phyloP scores from a whole-genome alignment of 73 alveolate genomes.

The Symbiodinium pilosum region DNA sequence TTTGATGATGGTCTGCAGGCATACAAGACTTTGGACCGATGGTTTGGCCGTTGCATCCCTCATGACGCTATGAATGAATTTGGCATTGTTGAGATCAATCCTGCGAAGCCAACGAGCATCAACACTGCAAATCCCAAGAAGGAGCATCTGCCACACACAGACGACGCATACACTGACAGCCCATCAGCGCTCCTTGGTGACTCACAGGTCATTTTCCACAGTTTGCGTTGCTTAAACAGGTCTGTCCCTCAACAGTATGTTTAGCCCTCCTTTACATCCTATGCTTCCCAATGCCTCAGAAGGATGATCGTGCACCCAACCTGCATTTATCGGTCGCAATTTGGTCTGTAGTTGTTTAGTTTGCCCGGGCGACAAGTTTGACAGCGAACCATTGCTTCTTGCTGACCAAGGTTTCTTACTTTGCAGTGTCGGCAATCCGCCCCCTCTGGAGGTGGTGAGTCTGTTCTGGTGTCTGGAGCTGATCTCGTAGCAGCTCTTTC shows the following conservation, averaged over 20 bases:
- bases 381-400: too few relatives aligned
- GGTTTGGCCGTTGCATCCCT: constrained; percentile 47
- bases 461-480: constrained; percentile 68
- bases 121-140: constrained; percentile 77
- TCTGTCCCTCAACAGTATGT: too few relatives aligned
- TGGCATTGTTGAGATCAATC: constrained; percentile 84
- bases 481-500: constrained; percentile 72
- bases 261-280: too few relatives aligned
- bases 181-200: constrained; percentile 66
- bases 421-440: constrained; percentile 74
- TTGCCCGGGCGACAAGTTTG: too few relatives aligned
- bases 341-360: too few relatives aligned
- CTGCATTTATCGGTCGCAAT: too few relatives aligned
- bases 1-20: constrained; percentile 38
- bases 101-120: constrained; percentile 89
- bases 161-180: constrained; percentile 78
- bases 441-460: constrained; percentile 59
- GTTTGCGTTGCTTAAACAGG: too few relatives aligned
- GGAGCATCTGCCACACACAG: constrained; percentile 82
- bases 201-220: too few relatives aligned
- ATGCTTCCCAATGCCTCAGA: not conserved
- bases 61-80: constrained; percentile 77
- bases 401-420: constrained; percentile 44
- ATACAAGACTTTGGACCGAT: constrained; percentile 58
- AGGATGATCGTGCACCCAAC: not conserved